Evolutionary conservation across 371 early-diverging fungal genomes (phyloP).

Genomic region (Coemansia sp.): DNA sequence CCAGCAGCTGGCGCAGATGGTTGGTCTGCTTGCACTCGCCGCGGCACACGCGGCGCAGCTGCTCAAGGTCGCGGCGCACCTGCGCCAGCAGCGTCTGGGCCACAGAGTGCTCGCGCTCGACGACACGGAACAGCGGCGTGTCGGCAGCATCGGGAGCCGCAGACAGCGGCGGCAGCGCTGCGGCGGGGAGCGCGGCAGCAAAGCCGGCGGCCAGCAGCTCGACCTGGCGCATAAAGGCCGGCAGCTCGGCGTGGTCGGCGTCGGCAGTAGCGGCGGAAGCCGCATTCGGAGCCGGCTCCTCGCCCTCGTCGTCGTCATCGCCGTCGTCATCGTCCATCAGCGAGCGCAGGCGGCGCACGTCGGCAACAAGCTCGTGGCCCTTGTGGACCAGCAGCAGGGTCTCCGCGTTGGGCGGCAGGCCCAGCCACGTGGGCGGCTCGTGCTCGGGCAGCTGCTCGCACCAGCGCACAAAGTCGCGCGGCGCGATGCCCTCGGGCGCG

Average conservation of each 20-base stretch:
- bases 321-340: conserved; percentile 79
- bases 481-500: conserved; percentile 87
- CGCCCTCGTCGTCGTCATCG: conserved; percentile 53
- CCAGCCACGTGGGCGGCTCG: conserved; percentile 97
- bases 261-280: background rate
- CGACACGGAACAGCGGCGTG: conserved; percentile 80
- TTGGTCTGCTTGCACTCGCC: conserved; percentile 87
- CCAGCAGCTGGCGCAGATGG: conserved; percentile 71
- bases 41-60: conserved; percentile 65
- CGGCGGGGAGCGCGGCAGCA: conserved; percentile 62
- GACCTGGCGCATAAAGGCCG: conserved; percentile 78
- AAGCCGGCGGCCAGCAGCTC: conserved; percentile 60
- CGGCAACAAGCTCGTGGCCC: conserved; percentile 73
- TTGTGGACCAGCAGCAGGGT: conserved; percentile 78
- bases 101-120: conserved; percentile 76
- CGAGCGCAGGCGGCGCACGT: conserved; percentile 82
- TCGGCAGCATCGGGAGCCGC: conserved; percentile 24
- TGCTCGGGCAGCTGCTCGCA: conserved; percentile 82
- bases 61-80: conserved; percentile 68
- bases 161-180: conserved; percentile 16
- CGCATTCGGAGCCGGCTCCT: background rate
- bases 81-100: conserved; percentile 61
- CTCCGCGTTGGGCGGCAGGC: conserved; percentile 94
- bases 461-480: conserved; percentile 89
- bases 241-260: conserved; percentile 53